These are phyloP conservation scores for Tuber magnatum DNA, from an alignment of 495 filamentous ascomycete species.

Conservation along the genomic window DNA sequence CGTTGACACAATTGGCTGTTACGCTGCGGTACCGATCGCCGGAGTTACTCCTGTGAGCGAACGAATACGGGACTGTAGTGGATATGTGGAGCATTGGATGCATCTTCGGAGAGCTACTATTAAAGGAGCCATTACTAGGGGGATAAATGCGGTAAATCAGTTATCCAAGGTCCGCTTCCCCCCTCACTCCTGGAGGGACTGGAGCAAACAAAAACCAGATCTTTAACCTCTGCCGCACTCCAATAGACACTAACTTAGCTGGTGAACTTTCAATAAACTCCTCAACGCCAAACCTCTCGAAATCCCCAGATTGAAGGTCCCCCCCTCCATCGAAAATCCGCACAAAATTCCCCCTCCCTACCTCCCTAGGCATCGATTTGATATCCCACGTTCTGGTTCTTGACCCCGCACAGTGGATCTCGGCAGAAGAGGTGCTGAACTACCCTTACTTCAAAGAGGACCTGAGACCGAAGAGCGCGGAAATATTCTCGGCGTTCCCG, in stretches of 20 bases:
- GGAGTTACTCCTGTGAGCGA: conserved; percentile 77
- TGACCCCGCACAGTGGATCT: conserved; percentile 64
- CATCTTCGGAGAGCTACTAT: conserved; percentile 88
- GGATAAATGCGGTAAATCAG: conserved; percentile 91
- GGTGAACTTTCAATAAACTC: conserved; percentile 79
- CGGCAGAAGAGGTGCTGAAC: conserved; percentile 59
- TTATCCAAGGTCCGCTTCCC: conserved; percentile 50
- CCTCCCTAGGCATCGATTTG: conserved; percentile 62
- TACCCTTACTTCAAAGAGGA: conserved; percentile 87
- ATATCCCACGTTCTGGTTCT: conserved; percentile 63
- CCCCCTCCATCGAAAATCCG: conserved; percentile 50
- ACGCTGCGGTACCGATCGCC: conserved; percentile 96
- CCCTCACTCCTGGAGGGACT: not conserved
- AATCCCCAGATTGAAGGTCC: conserved; percentile 53
- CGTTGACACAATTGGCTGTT: conserved; percentile 88
- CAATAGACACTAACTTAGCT: conserved; percentile 72
- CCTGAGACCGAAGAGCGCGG: conserved; percentile 74
- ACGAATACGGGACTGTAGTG: conserved; percentile 65
- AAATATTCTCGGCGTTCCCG: conserved; percentile 87
- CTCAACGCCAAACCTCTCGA: conserved; percentile 84
- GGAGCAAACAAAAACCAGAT: conserved; percentile 49
- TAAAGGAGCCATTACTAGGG: conserved; percentile 75
- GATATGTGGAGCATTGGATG: conserved; percentile 97
- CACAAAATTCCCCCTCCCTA: conserved; percentile 72
- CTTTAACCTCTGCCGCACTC: conserved; percentile 82